phyloP scores from a whole-genome alignment of 805 yeast species.

The Cyberlindnera americana region DNA sequence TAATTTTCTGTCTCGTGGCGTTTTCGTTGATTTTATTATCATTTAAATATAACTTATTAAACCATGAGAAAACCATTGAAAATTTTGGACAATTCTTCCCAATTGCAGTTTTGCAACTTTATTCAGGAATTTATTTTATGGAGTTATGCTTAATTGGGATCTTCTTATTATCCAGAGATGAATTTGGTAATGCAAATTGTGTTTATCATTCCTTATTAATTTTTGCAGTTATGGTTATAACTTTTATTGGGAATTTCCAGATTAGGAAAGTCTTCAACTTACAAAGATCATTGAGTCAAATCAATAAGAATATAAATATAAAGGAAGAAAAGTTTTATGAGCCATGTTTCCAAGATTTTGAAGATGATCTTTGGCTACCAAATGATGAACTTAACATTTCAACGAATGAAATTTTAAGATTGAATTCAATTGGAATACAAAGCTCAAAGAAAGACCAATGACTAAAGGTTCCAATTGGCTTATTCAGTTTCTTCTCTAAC shows the following conservation, averaged over 20 bases:
- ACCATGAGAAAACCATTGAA: slow-evolving; percentile 57
- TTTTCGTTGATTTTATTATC: slow-evolving; percentile 58
- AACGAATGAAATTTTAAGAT: slow-evolving; percentile 11
- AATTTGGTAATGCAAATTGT: slow-evolving; percentile 40
- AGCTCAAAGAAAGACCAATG: too few species aligned
- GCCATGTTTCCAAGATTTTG: slow-evolving; percentile 23
- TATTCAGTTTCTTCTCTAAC: slow-evolving; percentile 38
- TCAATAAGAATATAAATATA: too few species aligned
- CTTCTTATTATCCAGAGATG: slow-evolving; percentile 57
- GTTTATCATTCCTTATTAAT: slow-evolving; percentile 49
- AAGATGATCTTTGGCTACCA: slow-evolving; percentile 26
- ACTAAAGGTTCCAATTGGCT: too few species aligned
- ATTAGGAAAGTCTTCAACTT: slow-evolving; percentile 45
- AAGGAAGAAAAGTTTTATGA: slow-evolving; percentile 27
- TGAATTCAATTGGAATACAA: slow-evolving; percentile 24
- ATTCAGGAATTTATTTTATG: slow-evolving; percentile 77
- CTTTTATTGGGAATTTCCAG: slow-evolving; percentile 55
- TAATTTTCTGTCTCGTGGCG: slow-evolving; percentile 55
- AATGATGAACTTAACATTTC: slow-evolving; percentile 19
- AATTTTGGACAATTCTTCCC: slow-evolving; percentile 72
- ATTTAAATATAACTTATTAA: slow-evolving; percentile 64
- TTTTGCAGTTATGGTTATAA: slow-evolving; percentile 46
- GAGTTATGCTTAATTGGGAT: slow-evolving; percentile 78
- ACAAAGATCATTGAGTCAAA: too few species aligned
- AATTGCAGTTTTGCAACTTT: slow-evolving; percentile 68